Percentiles rank a stretch among this genome's conserved stretches.
Evolutionary conservation across 75 land plant genomes (phyloP).

Genomic region (Pseudotsuga menziesii): DNA sequence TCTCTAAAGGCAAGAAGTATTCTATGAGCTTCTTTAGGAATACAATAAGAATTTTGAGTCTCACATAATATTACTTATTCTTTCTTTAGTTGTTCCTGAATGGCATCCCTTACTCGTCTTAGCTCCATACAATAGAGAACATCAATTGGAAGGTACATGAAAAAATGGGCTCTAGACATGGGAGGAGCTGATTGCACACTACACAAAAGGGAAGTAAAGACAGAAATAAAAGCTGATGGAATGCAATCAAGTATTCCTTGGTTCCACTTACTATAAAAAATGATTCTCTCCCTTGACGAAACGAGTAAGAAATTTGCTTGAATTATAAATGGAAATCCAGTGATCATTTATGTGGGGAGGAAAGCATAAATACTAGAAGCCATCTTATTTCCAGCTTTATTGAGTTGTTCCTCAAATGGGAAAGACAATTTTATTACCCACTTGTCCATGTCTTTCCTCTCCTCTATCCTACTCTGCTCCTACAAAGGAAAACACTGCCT

Average conservation of each 20-base stretch:
- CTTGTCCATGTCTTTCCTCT: constrained; percentile 32
- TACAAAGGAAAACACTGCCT: constrained; percentile 54
- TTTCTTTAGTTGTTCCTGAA: constrained; percentile 18
- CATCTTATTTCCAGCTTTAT: not conserved
- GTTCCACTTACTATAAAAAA: constrained; percentile 53
- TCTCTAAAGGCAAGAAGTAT: constrained; percentile 37
- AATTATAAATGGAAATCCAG: constrained; percentile 58
- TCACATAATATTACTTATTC: constrained; percentile 39
- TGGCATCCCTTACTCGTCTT: constrained; percentile 26
- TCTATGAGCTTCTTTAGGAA: constrained; percentile 32
- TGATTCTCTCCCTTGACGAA: constrained; percentile 51
- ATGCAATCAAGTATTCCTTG: constrained; percentile 56
- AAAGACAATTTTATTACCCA: constrained; percentile 61
- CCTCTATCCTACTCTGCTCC: constrained; percentile 20
- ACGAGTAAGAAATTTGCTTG: constrained; percentile 57
- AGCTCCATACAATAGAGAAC: constrained; percentile 16
- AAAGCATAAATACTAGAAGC: constrained; percentile 46
- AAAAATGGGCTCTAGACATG: constrained; percentile 11
- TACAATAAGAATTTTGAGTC: constrained; percentile 31
- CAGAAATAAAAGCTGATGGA: constrained; percentile 44
- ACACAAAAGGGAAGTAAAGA: constrained; percentile 36
- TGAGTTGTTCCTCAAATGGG: constrained; percentile 29
- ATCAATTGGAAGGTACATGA: constrained; percentile 32
- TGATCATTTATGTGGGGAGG: constrained; percentile 55
- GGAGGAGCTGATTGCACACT: constrained; percentile 12